phyloP scores from a whole-genome alignment of 1,284 basidiomycete species.

The Tilletiaria anomala region DNA sequence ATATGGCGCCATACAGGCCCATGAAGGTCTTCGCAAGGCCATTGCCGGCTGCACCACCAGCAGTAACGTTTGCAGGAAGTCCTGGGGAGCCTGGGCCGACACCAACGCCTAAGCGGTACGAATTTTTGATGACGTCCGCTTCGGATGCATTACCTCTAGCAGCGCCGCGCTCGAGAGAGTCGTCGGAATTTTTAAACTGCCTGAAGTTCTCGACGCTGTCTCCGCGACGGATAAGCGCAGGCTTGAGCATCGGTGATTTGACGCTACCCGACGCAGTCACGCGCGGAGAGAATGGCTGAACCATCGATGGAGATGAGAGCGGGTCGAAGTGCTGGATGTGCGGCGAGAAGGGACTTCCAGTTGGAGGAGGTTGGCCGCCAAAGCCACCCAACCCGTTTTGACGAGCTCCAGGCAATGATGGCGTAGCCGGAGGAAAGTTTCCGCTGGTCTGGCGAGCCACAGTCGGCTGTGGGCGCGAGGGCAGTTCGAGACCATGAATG shows the following conservation, averaged over 20 bases:
- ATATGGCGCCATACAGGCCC: slow-evolving; percentile 6
- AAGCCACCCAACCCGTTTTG: not conserved
- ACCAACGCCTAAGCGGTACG: too few relatives aligned
- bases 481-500: not conserved
- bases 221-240: slow-evolving; percentile 5
- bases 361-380: too few relatives aligned
- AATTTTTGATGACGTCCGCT: slow-evolving; percentile 1
- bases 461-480: not conserved
- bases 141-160: slow-evolving; percentile 3
- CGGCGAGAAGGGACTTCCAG: slow-evolving; percentile 3
- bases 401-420: not conserved
- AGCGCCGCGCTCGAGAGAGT: slow-evolving; percentile 4
- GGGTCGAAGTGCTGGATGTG: slow-evolving; percentile 8
- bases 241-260: slow-evolving; percentile 7
- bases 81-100: too few relatives aligned
- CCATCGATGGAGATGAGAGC: slow-evolving; percentile 6
- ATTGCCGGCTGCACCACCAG: too few relatives aligned
- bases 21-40: slow-evolving; percentile 5
- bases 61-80: too few relatives aligned
- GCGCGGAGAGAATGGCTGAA: slow-evolving; percentile 6
- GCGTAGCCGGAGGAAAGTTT: not conserved
- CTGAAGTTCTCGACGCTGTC: slow-evolving; percentile 7
- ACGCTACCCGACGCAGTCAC: slow-evolving; percentile 3
- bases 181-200: not conserved
- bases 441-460: not conserved